These are phyloP conservation scores for Fusarium sp. DNA, from an alignment of 2,329 filamentous ascomycete genomes.

Conservation along the genomic window DNA sequence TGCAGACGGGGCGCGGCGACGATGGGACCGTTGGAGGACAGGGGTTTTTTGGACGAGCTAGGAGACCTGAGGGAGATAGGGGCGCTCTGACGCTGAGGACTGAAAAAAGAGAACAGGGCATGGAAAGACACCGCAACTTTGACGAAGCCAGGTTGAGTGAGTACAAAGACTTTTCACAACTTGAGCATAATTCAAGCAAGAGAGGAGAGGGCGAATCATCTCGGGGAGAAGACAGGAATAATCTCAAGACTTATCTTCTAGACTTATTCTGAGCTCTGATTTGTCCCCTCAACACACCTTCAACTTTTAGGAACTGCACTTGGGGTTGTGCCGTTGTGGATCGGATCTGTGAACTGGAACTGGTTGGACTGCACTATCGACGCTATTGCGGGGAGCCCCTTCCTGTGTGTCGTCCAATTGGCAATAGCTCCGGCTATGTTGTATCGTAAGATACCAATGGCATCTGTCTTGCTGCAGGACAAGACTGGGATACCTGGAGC, in stretches of 20 bases:
- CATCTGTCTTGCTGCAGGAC: constrained; percentile 14
- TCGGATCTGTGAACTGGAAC: constrained; percentile 33
- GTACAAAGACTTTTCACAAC: background rate
- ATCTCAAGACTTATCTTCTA: background rate
- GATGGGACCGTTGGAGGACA: constrained; percentile 35
- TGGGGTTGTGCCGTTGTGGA: constrained; percentile 31
- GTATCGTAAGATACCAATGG: constrained; percentile 24
- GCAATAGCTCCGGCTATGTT: constrained; percentile 20
- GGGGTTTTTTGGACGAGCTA: constrained; percentile 17
- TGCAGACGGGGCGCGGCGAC: constrained; percentile 40
- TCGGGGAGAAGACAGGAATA: background rate
- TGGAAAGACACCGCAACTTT: constrained; percentile 39
- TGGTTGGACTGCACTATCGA: constrained; percentile 32
- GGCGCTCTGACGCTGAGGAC: constrained; percentile 25
- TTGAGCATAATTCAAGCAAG: background rate
- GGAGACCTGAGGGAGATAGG: constrained; percentile 35
- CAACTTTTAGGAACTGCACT: constrained; percentile 11
- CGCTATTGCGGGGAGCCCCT: constrained; percentile 24
- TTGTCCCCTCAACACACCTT: constrained; percentile 29
- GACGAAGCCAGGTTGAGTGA: background rate
- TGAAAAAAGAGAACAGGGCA: background rate
- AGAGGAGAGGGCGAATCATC: background rate
- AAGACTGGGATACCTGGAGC: constrained; percentile 2
- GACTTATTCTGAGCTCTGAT: constrained; percentile 22
- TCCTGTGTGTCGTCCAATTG: constrained; percentile 20